Evolutionary conservation across 2,329 filamentous ascomycete genomes (phyloP).

Genomic region (Monosporascus sp.): DNA sequence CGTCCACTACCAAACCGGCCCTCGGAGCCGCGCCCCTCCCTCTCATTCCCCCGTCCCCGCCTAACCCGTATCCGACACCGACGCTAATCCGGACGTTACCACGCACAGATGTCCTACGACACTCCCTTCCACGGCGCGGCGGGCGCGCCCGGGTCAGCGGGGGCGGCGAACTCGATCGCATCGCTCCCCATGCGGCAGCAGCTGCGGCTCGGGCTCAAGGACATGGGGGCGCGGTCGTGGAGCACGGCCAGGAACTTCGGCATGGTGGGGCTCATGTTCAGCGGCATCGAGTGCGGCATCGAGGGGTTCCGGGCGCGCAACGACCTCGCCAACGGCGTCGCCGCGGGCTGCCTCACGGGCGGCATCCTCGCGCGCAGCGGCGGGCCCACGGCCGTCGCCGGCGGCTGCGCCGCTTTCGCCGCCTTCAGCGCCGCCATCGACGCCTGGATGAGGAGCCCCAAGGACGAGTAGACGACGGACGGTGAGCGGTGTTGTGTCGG

Average conservation of each 20-base stretch:
- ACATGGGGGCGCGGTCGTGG: conserved; percentile 84
- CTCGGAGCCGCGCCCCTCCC: not conserved
- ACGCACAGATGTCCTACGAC: conserved; percentile 87
- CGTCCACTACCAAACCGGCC: not conserved
- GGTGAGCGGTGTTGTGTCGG: not conserved
- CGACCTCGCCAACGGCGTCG: conserved; percentile 81
- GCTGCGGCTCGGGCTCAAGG: conserved; percentile 79
- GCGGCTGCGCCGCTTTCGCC: conserved; percentile 90
- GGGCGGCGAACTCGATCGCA: conserved; percentile 41
- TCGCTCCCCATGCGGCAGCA: conserved; percentile 81
- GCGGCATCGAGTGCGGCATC: conserved; percentile 91
- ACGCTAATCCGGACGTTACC: not conserved
- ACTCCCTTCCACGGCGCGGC: conserved; percentile 64
- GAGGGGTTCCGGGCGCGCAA: conserved; percentile 92
- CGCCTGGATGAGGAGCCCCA: conserved; percentile 79
- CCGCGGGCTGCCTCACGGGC: conserved; percentile 86
- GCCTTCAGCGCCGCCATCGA: conserved; percentile 91
- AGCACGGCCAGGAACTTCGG: conserved; percentile 92
- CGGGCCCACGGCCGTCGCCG: conserved; percentile 80
- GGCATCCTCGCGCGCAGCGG: conserved; percentile 81
- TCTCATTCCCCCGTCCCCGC: not conserved
- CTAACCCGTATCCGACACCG: not conserved
- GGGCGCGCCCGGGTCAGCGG: conserved; percentile 30
- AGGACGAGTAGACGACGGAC: conserved; percentile 42
- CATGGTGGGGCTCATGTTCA: conserved; percentile 85